A percentile compares a stretch with the other conserved stretches of the same genome.
Evolutionary conservation across 1,139 yeast genomes (phyloP).

Genomic region (Lizanozyma gosingica): DNA sequence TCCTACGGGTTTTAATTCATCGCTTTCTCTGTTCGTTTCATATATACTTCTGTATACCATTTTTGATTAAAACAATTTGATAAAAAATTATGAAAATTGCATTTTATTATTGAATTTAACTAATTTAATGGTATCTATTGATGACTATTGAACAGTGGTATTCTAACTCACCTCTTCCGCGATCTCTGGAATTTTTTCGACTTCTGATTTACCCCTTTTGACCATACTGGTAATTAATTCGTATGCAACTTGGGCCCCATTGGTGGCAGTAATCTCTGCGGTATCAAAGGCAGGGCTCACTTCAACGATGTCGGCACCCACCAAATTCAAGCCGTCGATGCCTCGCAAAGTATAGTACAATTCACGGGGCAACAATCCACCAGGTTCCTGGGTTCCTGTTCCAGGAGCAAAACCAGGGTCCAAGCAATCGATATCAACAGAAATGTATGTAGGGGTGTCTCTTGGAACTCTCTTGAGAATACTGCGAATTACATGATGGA

Average conservation of each 20-base stretch:
- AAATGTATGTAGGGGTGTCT: conserved; percentile 58
- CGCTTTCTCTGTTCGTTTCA: conserved; percentile 1
- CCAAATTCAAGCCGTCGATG: conserved; percentile 49
- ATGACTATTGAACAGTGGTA: no score
- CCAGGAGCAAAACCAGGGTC: conserved; percentile 80
- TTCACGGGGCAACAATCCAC: conserved; percentile 77
- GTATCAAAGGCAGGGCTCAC: conserved; percentile 67
- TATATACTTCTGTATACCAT: neutral
- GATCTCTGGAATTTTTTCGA: conserved; percentile 3
- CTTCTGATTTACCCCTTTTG: conserved; percentile 35
- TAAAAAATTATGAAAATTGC: no score
- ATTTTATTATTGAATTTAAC: no score
- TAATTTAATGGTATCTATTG: no score
- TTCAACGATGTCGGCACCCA: conserved; percentile 76
- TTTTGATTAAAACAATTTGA: conserved; percentile 3
- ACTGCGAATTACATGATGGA: conserved; percentile 40
- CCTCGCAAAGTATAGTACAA: conserved; percentile 52
- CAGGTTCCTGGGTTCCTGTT: conserved; percentile 78
- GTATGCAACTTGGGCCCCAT: conserved; percentile 68
- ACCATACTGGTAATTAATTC: conserved; percentile 69
- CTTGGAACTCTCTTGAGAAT: conserved; percentile 43
- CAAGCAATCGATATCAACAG: conserved; percentile 72
- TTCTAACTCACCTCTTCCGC: no score
- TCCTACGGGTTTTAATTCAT: neutral
- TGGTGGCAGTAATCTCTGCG: conserved; percentile 67